Evolutionary conservation across 148 eudicot species (phyloP).

Genomic region (Selenicereus undatus): DNA sequence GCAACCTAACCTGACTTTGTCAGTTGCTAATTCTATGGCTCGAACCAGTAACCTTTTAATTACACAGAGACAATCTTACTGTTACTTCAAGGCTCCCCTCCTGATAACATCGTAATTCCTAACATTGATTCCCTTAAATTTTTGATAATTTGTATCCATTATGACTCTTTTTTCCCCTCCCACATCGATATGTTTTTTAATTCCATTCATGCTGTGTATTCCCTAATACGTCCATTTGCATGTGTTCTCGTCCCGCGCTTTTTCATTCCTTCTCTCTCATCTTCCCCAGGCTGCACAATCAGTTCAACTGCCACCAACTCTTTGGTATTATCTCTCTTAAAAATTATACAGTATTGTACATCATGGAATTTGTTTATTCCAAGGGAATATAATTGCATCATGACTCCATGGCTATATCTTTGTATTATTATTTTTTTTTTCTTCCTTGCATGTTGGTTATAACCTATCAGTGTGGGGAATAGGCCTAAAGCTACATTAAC

Average conservation of each 20-base stretch:
- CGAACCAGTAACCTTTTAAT: too few species aligned
- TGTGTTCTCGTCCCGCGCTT: conserved; percentile 45
- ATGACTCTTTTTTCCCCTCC: conserved; percentile 6
- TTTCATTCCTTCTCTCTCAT: conserved; percentile 28
- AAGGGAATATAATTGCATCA: conserved; percentile 42
- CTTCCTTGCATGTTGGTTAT: neutral
- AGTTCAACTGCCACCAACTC: neutral
- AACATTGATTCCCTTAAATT: conserved; percentile 57
- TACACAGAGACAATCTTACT: too few species aligned
- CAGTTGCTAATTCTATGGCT: too few species aligned
- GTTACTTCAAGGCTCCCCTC: too few species aligned
- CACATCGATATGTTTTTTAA: neutral
- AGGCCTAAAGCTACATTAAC: neutral
- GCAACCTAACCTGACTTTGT: too few species aligned
- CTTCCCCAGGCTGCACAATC: conserved; percentile 5
- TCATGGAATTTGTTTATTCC: conserved; percentile 16
- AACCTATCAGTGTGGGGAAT: neutral
- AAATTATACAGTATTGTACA: neutral
- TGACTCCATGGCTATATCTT: conserved; percentile 16
- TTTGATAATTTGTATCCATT: conserved; percentile 34
- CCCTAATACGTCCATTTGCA: conserved; percentile 42
- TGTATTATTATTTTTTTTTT: neutral
- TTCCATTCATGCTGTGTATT: conserved; percentile 1
- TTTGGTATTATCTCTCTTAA: neutral
- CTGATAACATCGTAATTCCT: conserved; percentile 52